Evolutionary conservation across 768 basidiomycete genomes (phyloP), one percentile per base, ranked within the genome.

Genomic region (Calocybe gangraenosa): DNA sequence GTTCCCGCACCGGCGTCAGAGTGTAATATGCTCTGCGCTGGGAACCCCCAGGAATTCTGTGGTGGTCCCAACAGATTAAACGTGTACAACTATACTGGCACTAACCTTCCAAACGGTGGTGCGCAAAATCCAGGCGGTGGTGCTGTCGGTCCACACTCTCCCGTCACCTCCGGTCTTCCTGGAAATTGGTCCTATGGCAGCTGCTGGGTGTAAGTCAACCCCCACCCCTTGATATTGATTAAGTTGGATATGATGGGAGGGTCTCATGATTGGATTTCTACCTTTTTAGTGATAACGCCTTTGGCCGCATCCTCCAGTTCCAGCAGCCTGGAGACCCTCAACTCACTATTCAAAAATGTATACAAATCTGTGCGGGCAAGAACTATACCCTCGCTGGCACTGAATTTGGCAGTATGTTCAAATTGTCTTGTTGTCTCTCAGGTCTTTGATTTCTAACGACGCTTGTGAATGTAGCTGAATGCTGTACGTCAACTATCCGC

Each of bases 51-150:
- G 0, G 79, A 87, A 55, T 79, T 79, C 48, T 90, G 87, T 51
- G 87, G 87, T 17, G 87, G 87, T 25, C 82, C 86, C 0, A 72
- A 82, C 55, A 66, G 76, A 35, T 66, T 88, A 17, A 83, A 76
- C 42, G 61, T 81, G 2, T 88, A 84, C 61, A 84, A 86, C 58
- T 86, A 76, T 51, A 87, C 84, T 32, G 83, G 82, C 0, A 75
- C 72, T 0, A 61, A 65, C 45, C 66, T 80, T 18, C 74, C 78
- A n/a, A 69, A 66, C 1, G 67, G 65, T 2, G 66, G 66, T 8
- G 69, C 67, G 6, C 67, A 62, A 3, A 60, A 58, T 3, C 65
- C 63, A 0, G 65, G 61, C 5, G 63, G 59, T 8, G 57, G 51
- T 10, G 49, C 61, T 11, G 69, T 71, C 6, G n/a, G n/a, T n/a